Evolutionary conservation across 164 flowering plant genomes (phyloP).

Genomic region (Protea cynaroides): DNA sequence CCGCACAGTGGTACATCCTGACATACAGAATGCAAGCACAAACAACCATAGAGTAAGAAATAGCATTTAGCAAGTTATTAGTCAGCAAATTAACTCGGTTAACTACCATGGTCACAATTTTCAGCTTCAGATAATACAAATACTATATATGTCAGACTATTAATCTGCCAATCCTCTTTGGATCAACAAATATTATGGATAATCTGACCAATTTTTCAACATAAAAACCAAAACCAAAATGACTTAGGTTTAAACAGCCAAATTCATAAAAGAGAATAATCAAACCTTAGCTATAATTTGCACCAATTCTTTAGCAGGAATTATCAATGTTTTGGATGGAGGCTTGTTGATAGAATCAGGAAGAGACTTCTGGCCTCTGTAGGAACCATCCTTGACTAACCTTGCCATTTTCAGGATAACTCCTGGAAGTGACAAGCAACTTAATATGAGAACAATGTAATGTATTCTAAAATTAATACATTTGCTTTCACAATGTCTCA

Average conservation of each 20-base stretch:
- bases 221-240: background rate
- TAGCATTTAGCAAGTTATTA: background rate
- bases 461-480: background rate
- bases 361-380: conserved; percentile 41
- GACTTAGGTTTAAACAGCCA: background rate
- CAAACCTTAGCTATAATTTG: conserved; percentile 91
- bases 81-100: too few species aligned
- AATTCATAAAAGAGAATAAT: conserved; percentile 2
- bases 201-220: background rate
- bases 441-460: background rate
- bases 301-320: conserved; percentile 79
- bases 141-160: too few species aligned
- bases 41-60: background rate
- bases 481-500: background rate
- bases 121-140: too few species aligned
- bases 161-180: background rate
- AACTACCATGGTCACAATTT: too few species aligned
- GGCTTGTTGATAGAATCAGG: conserved; percentile 47
- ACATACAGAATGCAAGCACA: conserved; percentile 2
- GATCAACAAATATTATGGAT: background rate
- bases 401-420: conserved; percentile 84
- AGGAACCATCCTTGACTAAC: conserved; percentile 53
- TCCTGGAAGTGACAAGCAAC: conserved; percentile 36
- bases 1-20: conserved; percentile 69
- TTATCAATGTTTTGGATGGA: conserved; percentile 62